Evolutionary conservation across 2,329 filamentous ascomycete genomes (phyloP).

Genomic region (Coniella lustricola): DNA sequence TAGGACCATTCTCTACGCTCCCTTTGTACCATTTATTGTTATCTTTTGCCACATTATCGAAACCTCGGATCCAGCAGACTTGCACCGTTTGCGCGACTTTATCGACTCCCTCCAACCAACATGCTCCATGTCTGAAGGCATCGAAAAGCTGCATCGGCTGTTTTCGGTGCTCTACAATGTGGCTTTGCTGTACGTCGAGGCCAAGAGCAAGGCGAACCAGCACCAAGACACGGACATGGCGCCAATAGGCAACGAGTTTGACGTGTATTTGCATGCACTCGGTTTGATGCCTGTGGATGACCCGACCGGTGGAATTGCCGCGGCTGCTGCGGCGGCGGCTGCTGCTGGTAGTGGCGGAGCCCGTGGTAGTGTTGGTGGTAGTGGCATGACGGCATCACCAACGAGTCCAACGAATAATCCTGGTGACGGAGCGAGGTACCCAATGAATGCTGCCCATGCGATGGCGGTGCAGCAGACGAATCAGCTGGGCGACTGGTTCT

Average conservation of each 20-base stretch:
- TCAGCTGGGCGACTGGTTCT: constrained; percentile 59
- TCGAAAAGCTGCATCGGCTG: constrained; percentile 54
- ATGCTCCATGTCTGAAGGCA: constrained; percentile 47
- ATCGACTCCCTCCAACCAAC: constrained; percentile 46
- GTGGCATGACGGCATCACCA: constrained; percentile 1
- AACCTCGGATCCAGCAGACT: constrained; percentile 44
- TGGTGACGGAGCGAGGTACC: constrained; percentile 9
- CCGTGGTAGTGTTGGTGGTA: constrained; percentile 5
- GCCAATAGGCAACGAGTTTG: constrained; percentile 52
- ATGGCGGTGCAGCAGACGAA: constrained; percentile 25
- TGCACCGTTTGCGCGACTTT: constrained; percentile 49
- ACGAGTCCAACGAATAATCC: neutral
- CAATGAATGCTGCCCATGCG: constrained; percentile 4
- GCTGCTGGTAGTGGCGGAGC: constrained; percentile 4
- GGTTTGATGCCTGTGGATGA: constrained; percentile 46
- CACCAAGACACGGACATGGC: constrained; percentile 38
- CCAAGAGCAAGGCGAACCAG: constrained; percentile 48
- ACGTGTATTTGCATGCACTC: constrained; percentile 57
- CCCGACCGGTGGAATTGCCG: neutral
- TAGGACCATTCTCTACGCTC: constrained; percentile 49
- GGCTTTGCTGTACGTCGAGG: constrained; percentile 54
- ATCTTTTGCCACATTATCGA: constrained; percentile 53
- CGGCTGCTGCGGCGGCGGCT: constrained; percentile 8
- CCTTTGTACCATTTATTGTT: constrained; percentile 54
- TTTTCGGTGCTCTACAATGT: constrained; percentile 56